Conservation (phyloP, 2,329 filamentous ascomycete genomes). For the Phyllosticta paracitricarpa region DNA sequence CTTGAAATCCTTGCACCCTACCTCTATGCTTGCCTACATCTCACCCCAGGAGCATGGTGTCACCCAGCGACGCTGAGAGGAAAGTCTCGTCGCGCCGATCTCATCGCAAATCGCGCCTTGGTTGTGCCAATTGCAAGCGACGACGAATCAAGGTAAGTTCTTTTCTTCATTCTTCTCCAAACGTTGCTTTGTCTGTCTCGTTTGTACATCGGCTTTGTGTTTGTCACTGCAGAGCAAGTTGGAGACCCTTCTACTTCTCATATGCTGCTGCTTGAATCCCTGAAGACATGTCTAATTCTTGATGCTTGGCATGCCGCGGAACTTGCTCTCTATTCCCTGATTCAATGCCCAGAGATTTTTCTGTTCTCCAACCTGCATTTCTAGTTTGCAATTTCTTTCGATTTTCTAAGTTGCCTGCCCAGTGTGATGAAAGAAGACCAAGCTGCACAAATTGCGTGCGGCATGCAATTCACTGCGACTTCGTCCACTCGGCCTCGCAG, state of each 20-base stretch:
- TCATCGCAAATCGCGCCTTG: constrained; percentile 8
- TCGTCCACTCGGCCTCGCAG: constrained; percentile 14
- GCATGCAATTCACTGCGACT: constrained; percentile 19
- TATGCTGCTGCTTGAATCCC: neutral
- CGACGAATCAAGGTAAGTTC: constrained; percentile 6
- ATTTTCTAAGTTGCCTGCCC: neutral
- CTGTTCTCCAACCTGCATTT: no score
- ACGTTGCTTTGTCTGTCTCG: neutral
- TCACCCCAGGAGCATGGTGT: neutral
- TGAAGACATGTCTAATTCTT: neutral
- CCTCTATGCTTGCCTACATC: neutral
- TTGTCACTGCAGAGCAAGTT: neutral
- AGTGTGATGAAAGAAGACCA: constrained; percentile 24
- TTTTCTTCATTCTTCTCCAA: no score
- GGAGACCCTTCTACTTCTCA: neutral
- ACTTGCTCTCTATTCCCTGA: no score
- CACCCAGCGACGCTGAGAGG: neutral
- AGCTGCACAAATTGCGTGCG: constrained; percentile 22
- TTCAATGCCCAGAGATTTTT: no score
- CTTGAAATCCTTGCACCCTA: neutral
- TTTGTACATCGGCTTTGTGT: neutral
- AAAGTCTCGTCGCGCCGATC: constrained; percentile 5
- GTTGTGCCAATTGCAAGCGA: constrained; percentile 8
- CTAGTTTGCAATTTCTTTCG: neutral
- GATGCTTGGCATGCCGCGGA: neutral